Base-by-base conservation (phyloP, 192 early-diverging fungal genomes). In the Radiomyces spectabilis region DNA sequence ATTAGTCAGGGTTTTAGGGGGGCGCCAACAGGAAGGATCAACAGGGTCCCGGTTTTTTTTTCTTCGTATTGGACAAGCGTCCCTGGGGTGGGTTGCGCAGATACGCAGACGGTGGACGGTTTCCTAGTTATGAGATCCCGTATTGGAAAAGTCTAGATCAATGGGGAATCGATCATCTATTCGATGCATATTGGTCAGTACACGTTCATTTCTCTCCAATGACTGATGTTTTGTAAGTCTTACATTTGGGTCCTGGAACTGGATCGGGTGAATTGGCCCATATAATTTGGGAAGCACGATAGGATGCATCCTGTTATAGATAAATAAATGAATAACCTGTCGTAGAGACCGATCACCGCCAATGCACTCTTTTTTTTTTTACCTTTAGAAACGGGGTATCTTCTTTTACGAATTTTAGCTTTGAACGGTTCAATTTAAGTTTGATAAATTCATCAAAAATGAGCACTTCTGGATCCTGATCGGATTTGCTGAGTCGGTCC, bases 371-470 rank as follows among this genome's bases (percentile, higher is more conserved):
- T 1, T 26, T 29, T 30, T 9, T 19, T 22, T 64, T 69, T 63
- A 77, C 79, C 37, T 78, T 66, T 24, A 81, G 42, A 29, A 81
- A 81, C 16, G 67, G 70, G 0, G 76, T 81, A 1, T 68, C 71
- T 51, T 89, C 89, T 50, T 91, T 91, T 2, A 72, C 70, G 30
- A 91, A 62, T 18, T 80, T 77, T 37, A 91, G 68, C 39, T 83
- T 83, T 12, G 84, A 86, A 41, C 89, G 65, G 52, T 90, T 91
- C 37, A 87, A 66, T 65, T 91, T 91, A 7, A 79, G 76, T 51
- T 87, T 90, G 57, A 91, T 87, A 27, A 74, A 70, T 51, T 91
- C 89, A 60, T 91, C 89, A 72, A 91, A 91, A 57, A 87, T 82
- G 5, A 86, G 65, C 8, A 87, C 80, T 38, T 90, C 87, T 29